phyloP scores from a whole-genome alignment of 2,329 filamentous ascomycete genomes.

The Fusarium mangiferae region DNA sequence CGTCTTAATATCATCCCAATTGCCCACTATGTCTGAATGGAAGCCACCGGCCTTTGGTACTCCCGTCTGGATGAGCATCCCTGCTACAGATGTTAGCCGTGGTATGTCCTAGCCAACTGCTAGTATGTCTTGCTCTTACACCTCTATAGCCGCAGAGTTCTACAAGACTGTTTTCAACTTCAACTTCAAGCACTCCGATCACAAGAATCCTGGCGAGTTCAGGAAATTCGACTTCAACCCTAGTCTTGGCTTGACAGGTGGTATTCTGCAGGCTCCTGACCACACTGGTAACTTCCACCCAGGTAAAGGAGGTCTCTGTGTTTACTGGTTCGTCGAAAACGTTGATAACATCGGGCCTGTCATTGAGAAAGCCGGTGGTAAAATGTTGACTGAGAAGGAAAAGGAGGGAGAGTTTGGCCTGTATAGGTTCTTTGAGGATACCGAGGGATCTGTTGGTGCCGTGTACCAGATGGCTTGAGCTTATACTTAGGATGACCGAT shows the following conservation, averaged over 20 bases:
- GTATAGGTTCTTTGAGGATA: conserved; percentile 47
- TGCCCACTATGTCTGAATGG: conserved; percentile 42
- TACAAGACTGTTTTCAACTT: conserved; percentile 46
- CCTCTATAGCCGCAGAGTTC: conserved; percentile 40
- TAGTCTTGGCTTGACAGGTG: conserved; percentile 42
- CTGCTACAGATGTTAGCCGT: conserved; percentile 43
- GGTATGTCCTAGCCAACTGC: conserved; percentile 28
- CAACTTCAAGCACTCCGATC: conserved; percentile 30
- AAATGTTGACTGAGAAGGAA: conserved; percentile 42
- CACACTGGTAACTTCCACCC: conserved; percentile 36
- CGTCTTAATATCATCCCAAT: neutral
- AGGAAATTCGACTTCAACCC: conserved; percentile 47
- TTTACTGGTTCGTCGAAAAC: conserved; percentile 47
- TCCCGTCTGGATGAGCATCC: conserved; percentile 45
- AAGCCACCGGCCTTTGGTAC: conserved; percentile 45
- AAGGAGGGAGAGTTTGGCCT: conserved; percentile 44
- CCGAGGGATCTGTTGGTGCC: conserved; percentile 46
- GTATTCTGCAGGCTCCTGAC: conserved; percentile 44
- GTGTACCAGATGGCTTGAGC: conserved; percentile 44
- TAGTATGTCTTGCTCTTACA: neutral
- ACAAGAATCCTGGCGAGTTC: conserved; percentile 24
- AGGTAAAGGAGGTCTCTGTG: conserved; percentile 43
- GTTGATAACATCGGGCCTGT: conserved; percentile 39
- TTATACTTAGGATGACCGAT: neutral
- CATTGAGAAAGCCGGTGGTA: conserved; percentile 45